Base-by-base conservation (phyloP, 2,329 filamentous ascomycete genomes). In the Falciphora oryzae region DNA sequence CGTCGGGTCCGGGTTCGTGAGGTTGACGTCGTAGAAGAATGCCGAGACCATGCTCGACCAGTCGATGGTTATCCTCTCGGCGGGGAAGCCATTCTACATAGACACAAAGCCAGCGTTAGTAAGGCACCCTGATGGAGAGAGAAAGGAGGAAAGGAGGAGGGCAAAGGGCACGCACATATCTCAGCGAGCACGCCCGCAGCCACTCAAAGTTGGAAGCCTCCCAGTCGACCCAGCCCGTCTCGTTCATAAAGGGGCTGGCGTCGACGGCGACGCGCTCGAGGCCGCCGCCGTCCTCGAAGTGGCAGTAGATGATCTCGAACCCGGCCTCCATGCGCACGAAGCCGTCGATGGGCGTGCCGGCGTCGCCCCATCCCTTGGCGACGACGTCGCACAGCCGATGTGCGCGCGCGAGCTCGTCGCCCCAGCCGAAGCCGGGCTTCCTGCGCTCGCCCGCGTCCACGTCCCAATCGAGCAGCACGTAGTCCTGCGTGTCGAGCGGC, bases 291-390 rank as follows among this genome's bases (percentile, higher is more conserved):
- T 75, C 68, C 13, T 69, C 68, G 59, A 92, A 91, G 63, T 87
- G 77, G 72, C 89, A 92, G 27, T 89, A 77, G 62, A 91, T 88
- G 63, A 90, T 79, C 73, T 92, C 89, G 68, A 91, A 91, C 0
- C 89, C 89, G 25, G 82, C 81, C 70, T 92, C 89, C 81, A 88
- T 88, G 14, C 89, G 82, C 2, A 91, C 74, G 28, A 90, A 78
- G 0, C 86, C 87, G 69, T 90, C 85, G n/a, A 90, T 76, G 18
- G 76, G 75, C 35, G 72, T 72, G 16, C 67, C 61, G 35, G 29
- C 28, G 14, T 62, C 31, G 65, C 64, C 64, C 13, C 83, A 83
- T 87, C 73, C 85, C 64, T 69, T 73, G 65, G 59, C 73, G 13
- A 83, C 79, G 13, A 89, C 69, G 0, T 79, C 73, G 72, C 89